Conservation (phyloP, 2,329 filamentous ascomycete species). For the Nemania sp. region DNA sequence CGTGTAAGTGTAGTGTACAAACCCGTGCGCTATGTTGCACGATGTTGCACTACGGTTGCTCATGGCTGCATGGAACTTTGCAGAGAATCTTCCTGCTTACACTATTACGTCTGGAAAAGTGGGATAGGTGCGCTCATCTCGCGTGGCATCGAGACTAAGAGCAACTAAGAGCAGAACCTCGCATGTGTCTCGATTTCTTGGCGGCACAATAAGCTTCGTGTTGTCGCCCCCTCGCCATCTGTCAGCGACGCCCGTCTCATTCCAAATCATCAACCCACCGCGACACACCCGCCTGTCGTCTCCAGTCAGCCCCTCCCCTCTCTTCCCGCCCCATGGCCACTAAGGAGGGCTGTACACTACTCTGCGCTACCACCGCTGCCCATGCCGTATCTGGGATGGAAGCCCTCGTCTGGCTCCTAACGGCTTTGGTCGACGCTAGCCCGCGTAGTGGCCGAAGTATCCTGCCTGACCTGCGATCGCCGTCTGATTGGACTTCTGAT, state of each 20-base stretch:
- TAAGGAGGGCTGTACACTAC: neutral
- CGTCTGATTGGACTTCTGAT: conserved; percentile 18
- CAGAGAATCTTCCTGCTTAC: conserved; percentile 13
- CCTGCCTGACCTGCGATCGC: conserved; percentile 1
- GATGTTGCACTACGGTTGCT: neutral
- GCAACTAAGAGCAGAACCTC: conserved; percentile 20
- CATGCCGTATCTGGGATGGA: conserved; percentile 20
- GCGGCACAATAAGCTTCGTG: conserved; percentile 30
- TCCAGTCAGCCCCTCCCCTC: conserved; percentile 24
- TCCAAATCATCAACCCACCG: conserved; percentile 28
- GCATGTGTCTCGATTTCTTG: conserved; percentile 23
- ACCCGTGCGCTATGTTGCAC: no score
- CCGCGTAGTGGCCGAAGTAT: conserved; percentile 12
- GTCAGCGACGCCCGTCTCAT: conserved; percentile 26
- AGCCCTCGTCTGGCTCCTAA: conserved; percentile 16
- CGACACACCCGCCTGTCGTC: conserved; percentile 7
- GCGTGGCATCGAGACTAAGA: conserved; percentile 5
- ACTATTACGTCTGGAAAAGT: conserved; percentile 1
- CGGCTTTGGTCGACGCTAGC: conserved; percentile 2
- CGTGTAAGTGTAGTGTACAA: no score
- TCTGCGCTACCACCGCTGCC: conserved; percentile 5
- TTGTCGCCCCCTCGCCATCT: conserved; percentile 16
- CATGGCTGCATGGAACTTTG: conserved; percentile 16
- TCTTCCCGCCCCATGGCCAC: neutral
- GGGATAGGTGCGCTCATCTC: conserved; percentile 5